Evolutionary conservation across 345 rosid species (phyloP).

Genomic region (Iberis pinnata): DNA sequence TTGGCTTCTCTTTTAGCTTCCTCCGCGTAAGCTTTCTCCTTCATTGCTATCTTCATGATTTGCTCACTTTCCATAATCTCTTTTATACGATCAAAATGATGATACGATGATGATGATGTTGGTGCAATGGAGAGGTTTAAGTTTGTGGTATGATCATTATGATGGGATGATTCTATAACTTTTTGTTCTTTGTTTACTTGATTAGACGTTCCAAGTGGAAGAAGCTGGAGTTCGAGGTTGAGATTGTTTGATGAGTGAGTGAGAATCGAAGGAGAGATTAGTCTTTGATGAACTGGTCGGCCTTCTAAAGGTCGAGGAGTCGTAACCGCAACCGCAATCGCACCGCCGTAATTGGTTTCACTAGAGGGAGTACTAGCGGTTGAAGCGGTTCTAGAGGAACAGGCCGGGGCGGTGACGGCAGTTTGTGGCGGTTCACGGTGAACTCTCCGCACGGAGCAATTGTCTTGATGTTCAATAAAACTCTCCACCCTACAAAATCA

Average conservation of each 20-base stretch:
- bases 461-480: constrained; percentile 85
- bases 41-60: constrained; percentile 44
- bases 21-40: constrained; percentile 63
- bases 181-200: constrained; percentile 24
- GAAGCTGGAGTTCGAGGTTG: constrained; percentile 68
- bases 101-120: constrained; percentile 24
- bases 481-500: constrained; percentile 59
- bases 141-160: constrained; percentile 30
- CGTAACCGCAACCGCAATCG: constrained; percentile 19
- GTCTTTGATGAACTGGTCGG: constrained; percentile 20
- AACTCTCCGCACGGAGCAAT: constrained; percentile 45
- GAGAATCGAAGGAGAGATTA: constrained; percentile 12
- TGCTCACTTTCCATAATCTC: constrained; percentile 44
- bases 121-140: constrained; percentile 69
- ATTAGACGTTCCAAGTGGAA: constrained; percentile 38
- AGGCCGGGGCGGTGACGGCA: constrained; percentile 37
- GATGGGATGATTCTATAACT: constrained; percentile 24
- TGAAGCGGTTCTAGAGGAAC: constrained; percentile 67
- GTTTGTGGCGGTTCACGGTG: constrained; percentile 35
- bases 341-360: constrained; percentile 48
- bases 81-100: constrained; percentile 33
- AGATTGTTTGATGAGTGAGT: constrained; percentile 28
- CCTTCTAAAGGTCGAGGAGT: constrained; percentile 28
- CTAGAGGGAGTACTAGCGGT: constrained; percentile 70
- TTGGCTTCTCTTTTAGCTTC: constrained; percentile 62